Base-by-base conservation (phyloP, 2,329 filamentous ascomycete species). In the Fusarium chuoi region DNA sequence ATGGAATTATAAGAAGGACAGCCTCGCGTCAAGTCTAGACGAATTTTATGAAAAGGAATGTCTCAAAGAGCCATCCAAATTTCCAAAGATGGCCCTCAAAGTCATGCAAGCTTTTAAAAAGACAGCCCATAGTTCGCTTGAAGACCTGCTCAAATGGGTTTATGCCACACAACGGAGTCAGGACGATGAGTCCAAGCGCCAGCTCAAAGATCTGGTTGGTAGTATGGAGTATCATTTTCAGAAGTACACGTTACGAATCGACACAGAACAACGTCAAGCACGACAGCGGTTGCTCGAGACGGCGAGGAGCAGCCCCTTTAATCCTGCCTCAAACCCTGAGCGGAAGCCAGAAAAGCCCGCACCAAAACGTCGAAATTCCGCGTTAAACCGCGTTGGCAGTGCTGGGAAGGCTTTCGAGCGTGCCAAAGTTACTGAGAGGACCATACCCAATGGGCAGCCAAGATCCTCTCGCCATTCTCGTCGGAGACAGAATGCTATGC, bases 371-470 rank as follows among this genome's bases (percentile, higher is more conserved):
- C 12, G 8, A 20, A 17, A 18, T 20, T 18, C 6, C 18, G 33
- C 6, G 20, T 22, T 11, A 11, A 42, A 18, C 17, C 15, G 18
- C 39, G 41, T 57, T 52, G 30, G 17, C 18, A 71, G 68, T 36
- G 60, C n/a, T 36, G 68, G 67, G 17, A 8, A 35, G 14, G 28
- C 26, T 36, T 71, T 71, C n/a, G 65, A 69, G 18, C 7, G 11
- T 36, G 55, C 55, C 33, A 24, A 18, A 35, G 55, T 20, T 17
- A 17, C 12, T 17, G 26, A 20, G 14, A 41, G 14, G 24, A 30
- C 14, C 22, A 6, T 14, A 36, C 18, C 13, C 20, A 22, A 35
- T 59, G 13, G 26, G 20, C 22, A 28, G 20, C 22, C 42, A 38
- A 28, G 18, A 38, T 17, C 20, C 41, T 13, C 41, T 36, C 14